phyloP scores from a whole-genome alignment of 2,329 filamentous ascomycete genomes.

The Cadophora luteo-olivacea region DNA sequence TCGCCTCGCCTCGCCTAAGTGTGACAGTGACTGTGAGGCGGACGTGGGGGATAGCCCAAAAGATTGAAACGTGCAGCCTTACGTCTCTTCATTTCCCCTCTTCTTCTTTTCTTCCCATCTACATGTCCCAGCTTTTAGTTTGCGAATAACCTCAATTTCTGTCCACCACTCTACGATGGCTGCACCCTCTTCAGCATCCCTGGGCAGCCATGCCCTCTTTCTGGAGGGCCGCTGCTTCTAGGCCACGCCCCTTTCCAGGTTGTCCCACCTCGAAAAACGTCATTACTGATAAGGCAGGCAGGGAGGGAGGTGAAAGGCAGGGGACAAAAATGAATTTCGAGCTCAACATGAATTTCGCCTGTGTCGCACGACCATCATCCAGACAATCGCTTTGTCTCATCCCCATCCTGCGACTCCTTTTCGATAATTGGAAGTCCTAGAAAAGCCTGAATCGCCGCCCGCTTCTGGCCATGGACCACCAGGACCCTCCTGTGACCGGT shows the following conservation, averaged over 20 bases:
- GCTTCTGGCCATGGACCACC: conserved; percentile 16
- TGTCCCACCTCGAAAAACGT: conserved; percentile 15
- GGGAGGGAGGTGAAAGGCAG: not conserved
- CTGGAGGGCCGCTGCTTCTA: not conserved
- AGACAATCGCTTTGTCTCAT: not conserved
- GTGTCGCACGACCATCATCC: not conserved
- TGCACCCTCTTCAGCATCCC: not conserved
- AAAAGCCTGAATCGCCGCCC: conserved; percentile 1
- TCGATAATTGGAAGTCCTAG: not conserved
- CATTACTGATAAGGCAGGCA: conserved; percentile 22
- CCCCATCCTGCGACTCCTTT: not conserved
- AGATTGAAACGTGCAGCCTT: conserved; percentile 3
- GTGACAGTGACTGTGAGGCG: not conserved
- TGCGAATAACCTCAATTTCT: conserved; percentile 10
- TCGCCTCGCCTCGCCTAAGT: conserved; percentile 11
- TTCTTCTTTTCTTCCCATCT: not conserved
- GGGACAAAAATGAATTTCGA: not conserved
- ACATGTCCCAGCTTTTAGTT: not conserved
- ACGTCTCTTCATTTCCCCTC: not conserved
- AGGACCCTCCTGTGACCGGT: not conserved
- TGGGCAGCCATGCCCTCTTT: not conserved
- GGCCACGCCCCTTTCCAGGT: not conserved
- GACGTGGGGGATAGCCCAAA: not conserved
- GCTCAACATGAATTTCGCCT: conserved; percentile 5
- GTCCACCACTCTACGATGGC: not conserved